Evolutionary conservation across 495 filamentous ascomycete genomes (phyloP).

Genomic region (Aspergillus coremiiformis): DNA sequence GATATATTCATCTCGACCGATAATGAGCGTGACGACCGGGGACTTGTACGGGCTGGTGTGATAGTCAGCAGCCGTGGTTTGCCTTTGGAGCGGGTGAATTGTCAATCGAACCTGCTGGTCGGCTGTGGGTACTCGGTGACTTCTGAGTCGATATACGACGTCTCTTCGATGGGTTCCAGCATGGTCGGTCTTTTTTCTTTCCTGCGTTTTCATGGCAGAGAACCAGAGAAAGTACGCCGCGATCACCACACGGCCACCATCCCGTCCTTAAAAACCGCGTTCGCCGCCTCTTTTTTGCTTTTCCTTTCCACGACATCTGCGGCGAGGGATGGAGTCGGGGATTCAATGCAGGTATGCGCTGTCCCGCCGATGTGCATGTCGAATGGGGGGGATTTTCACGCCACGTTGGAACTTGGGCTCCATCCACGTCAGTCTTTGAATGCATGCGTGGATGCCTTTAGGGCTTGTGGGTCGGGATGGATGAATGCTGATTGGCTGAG

Average conservation of each 20-base stretch:
- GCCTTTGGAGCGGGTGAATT: too few relatives aligned
- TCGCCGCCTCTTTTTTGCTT: too few relatives aligned
- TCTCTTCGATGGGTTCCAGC: not conserved
- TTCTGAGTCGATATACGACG: not conserved
- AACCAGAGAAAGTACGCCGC: too few relatives aligned
- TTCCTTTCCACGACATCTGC: too few relatives aligned
- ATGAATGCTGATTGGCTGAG: not conserved
- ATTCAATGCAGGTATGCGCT: not conserved
- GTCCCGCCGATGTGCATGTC: not conserved
- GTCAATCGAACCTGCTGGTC: not conserved
- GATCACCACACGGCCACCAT: too few relatives aligned
- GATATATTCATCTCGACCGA: slow-evolving; percentile 41
- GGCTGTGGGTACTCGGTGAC: not conserved
- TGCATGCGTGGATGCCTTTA: not conserved
- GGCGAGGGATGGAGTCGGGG: not conserved
- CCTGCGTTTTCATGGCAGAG: not conserved
- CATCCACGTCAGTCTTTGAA: not conserved
- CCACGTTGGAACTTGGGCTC: not conserved
- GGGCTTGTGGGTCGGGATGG: not conserved
- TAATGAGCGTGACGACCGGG: slow-evolving; percentile 1
- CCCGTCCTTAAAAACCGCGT: too few relatives aligned
- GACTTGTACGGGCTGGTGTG: slow-evolving; percentile 3
- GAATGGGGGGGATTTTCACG: too few relatives aligned
- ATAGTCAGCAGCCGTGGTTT: too few relatives aligned
- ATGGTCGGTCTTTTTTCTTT: not conserved